phyloP scores from a whole-genome alignment of 768 basidiomycete genomes.

The Cyclocybe cylindracea region DNA sequence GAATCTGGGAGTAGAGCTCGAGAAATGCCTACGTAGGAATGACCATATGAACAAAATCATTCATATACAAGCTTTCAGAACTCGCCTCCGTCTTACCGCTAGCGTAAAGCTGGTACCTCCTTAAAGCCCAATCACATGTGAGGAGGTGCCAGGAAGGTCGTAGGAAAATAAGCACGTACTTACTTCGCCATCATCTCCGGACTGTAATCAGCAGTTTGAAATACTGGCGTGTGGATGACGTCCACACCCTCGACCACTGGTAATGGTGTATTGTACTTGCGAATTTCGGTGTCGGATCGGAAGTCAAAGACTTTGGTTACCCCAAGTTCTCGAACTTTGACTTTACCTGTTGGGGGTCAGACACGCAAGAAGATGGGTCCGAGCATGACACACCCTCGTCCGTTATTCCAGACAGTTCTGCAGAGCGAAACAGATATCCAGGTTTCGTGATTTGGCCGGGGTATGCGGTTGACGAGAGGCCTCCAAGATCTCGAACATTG shows the following conservation, averaged over 20 bases:
- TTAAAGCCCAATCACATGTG: conserved; percentile 31
- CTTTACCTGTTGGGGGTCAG: conserved; percentile 47
- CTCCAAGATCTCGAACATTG: conserved; percentile 75
- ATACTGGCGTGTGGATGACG: conserved; percentile 65
- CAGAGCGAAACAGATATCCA: conserved; percentile 62
- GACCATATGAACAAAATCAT: not conserved
- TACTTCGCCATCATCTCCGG: conserved; percentile 84
- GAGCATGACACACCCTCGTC: conserved; percentile 52
- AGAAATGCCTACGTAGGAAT: conserved; percentile 62
- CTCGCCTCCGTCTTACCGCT: conserved; percentile 77
- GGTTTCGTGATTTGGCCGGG: conserved; percentile 58
- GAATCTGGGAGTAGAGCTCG: conserved; percentile 78
- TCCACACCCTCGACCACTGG: conserved; percentile 67
- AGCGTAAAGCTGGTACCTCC: conserved; percentile 74
- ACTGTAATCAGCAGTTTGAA: conserved; percentile 74
- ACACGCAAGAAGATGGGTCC: not conserved
- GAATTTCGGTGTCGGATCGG: conserved; percentile 78
- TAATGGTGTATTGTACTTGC: conserved; percentile 66
- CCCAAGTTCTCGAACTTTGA: conserved; percentile 57
- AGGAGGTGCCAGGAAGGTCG: conserved; percentile 15
- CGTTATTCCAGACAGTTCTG: conserved; percentile 71
- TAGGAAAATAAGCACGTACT: conserved; percentile 42
- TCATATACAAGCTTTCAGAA: conserved; percentile 1
- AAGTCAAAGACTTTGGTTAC: conserved; percentile 75
- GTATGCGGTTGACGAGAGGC: conserved; percentile 48